These are phyloP conservation scores for Circinella umbellata DNA, from an alignment of 371 early-diverging fungal species.

Conservation along the genomic window DNA sequence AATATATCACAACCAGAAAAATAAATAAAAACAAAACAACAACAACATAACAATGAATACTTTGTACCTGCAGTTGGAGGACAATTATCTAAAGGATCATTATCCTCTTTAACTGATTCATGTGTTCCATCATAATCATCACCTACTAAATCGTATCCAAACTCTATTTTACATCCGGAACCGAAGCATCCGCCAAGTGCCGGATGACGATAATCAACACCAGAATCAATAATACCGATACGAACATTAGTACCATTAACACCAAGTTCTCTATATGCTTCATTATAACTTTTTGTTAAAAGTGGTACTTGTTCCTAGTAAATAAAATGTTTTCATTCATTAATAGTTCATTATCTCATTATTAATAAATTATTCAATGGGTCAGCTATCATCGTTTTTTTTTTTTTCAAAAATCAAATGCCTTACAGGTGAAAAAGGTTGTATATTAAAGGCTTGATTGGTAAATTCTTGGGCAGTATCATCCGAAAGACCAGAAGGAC, in stretches of 20 bases:
- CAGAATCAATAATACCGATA: slow-evolving; percentile 49
- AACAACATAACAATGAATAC: background rate
- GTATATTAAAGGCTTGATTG: slow-evolving; percentile 10
- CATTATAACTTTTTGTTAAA: slow-evolving; percentile 25
- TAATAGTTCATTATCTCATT: background rate
- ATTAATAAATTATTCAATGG: background rate
- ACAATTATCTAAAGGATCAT: slow-evolving; percentile 45
- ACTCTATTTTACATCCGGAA: slow-evolving; percentile 43
- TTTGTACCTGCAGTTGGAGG: slow-evolving; percentile 28
- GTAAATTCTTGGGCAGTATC: slow-evolving; percentile 2
- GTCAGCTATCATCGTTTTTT: no score
- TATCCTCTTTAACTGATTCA: slow-evolving; percentile 22
- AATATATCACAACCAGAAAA: no score
- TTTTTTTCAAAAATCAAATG: background rate
- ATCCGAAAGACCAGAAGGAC: slow-evolving; percentile 14
- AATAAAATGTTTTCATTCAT: background rate
- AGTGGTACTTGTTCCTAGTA: slow-evolving; percentile 24
- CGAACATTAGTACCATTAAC: slow-evolving; percentile 35
- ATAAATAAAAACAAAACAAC: no score
- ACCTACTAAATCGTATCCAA: slow-evolving; percentile 71
- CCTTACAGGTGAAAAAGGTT: background rate
- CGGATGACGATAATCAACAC: slow-evolving; percentile 13
- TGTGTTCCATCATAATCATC: slow-evolving; percentile 42
- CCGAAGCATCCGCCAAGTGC: slow-evolving; percentile 11
- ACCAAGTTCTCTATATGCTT: slow-evolving; percentile 22